Percentiles rank a stretch among this genome's conserved stretches.
Conservation (phyloP, 805 yeast genomes). For the Isabelozyma gotoi region DNA sequence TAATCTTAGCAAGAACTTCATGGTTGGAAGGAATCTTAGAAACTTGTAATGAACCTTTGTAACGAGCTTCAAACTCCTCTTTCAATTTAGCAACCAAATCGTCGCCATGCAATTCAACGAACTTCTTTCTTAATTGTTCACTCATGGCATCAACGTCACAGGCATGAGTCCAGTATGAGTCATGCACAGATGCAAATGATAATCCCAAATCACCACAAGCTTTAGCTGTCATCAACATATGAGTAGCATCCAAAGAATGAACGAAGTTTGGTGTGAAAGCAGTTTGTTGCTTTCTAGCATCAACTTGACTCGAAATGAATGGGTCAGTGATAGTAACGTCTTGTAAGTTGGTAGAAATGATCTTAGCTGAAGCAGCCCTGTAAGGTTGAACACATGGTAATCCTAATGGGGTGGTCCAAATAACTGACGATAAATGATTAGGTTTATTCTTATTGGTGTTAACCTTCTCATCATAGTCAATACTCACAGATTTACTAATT, state of each 20-base stretch:
- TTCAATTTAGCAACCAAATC: slow-evolving; percentile 70
- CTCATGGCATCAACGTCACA: slow-evolving; percentile 75
- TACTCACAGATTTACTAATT: slow-evolving; percentile 73
- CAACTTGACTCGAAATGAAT: slow-evolving; percentile 77
- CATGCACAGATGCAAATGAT: slow-evolving; percentile 93
- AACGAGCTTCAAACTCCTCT: slow-evolving; percentile 79
- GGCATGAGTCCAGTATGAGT: slow-evolving; percentile 98
- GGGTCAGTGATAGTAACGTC: slow-evolving; percentile 88
- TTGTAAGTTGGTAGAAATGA: slow-evolving; percentile 80
- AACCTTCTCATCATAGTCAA: slow-evolving; percentile 54
- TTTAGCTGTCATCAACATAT: slow-evolving; percentile 87
- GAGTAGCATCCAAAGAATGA: slow-evolving; percentile 95
- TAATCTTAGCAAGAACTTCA: slow-evolving; percentile 51
- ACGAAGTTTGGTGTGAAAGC: slow-evolving; percentile 96
- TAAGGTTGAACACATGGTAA: slow-evolving; percentile 97
- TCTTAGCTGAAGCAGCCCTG: slow-evolving; percentile 62
- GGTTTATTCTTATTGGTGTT: slow-evolving; percentile 45
- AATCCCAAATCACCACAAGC: slow-evolving; percentile 66
- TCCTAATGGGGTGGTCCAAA: slow-evolving; percentile 97
- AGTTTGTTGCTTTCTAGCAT: slow-evolving; percentile 82
- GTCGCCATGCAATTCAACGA: slow-evolving; percentile 72
- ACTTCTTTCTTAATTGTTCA: slow-evolving; percentile 67
- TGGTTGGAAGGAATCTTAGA: slow-evolving; percentile 53
- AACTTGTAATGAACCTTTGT: slow-evolving; percentile 65
- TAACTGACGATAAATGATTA: slow-evolving; percentile 78